Percentiles rank a stretch among this genome's conserved stretches.
These are phyloP conservation scores for Wickerhamomyces tratensis DNA, from an alignment of 805 yeast species.

Conservation along the genomic window DNA sequence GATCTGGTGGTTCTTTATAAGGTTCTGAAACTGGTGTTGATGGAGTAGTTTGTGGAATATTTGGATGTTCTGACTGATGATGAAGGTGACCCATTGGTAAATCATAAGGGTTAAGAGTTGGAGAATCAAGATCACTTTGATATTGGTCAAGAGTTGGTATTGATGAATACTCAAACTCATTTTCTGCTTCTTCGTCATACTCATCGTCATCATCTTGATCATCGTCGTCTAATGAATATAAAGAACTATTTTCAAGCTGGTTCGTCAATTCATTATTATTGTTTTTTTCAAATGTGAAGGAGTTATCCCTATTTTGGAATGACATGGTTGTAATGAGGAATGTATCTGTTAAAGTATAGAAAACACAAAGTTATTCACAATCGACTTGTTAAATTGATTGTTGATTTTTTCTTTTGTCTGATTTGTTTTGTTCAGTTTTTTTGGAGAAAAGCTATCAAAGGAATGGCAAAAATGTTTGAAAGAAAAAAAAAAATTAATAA, in stretches of 20 bases:
- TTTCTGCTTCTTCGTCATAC: not conserved
- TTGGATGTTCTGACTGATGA: not conserved
- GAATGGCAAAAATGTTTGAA: no score
- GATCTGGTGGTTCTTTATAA: slow-evolving; percentile 14
- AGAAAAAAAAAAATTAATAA: no score
- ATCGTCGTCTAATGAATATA: not conserved
- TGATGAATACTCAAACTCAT: not conserved
- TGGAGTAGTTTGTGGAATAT: slow-evolving; percentile 3
- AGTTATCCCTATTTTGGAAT: no score
- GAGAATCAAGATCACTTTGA: not conserved
- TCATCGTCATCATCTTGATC: not conserved
- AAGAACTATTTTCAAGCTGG: not conserved
- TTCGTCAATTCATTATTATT: no score
- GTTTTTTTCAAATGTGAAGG: not conserved
- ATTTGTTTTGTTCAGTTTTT: no score
- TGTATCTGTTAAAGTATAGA: no score
- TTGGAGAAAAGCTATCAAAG: no score
- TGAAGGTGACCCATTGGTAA: not conserved
- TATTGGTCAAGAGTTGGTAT: not conserved
- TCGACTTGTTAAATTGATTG: no score
- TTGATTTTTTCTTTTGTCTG: no score
- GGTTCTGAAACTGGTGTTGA: slow-evolving; percentile 16
- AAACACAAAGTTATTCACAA: no score
- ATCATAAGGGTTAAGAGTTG: not conserved
- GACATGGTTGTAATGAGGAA: no score